Conservation (phyloP, 2,329 filamentous ascomycete species). For the Rhynchosporium graminicola region DNA sequence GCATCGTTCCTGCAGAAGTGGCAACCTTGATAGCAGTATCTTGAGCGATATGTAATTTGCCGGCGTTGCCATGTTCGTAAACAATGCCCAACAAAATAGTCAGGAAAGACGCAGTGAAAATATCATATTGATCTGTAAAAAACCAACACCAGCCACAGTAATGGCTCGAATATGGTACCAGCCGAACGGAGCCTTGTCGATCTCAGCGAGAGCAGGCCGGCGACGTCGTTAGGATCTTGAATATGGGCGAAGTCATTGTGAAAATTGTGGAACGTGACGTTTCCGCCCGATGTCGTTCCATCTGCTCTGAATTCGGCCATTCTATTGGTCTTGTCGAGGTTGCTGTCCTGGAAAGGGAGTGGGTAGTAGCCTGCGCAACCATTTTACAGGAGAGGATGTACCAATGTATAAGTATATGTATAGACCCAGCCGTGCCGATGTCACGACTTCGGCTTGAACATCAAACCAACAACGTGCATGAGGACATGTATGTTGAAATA, state of each 20-base stretch:
- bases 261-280: slow-evolving; percentile 74
- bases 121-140: slow-evolving; percentile 84
- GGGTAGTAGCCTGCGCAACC: neutral
- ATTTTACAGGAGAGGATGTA: slow-evolving; percentile 5
- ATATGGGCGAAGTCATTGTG: slow-evolving; percentile 67
- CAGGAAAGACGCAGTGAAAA: slow-evolving; percentile 39
- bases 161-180: slow-evolving; percentile 82
- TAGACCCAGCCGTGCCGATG: neutral
- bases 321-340: neutral
- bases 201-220: slow-evolving; percentile 76
- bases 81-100: slow-evolving; percentile 38
- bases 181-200: slow-evolving; percentile 79
- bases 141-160: slow-evolving; percentile 78
- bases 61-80: slow-evolving; percentile 29
- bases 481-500: neutral
- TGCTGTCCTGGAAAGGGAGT: neutral
- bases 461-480: neutral
- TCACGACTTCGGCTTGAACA: neutral
- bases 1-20: slow-evolving; percentile 78
- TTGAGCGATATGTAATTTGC: slow-evolving; percentile 51
- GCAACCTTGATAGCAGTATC: slow-evolving; percentile 86
- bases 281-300: slow-evolving; percentile 58
- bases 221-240: slow-evolving; percentile 71
- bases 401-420: slow-evolving; percentile 8
- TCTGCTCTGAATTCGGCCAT: slow-evolving; percentile 10